phyloP scores from a whole-genome alignment of 2,329 filamentous ascomycete species.

The Lecanicillium sp. region DNA sequence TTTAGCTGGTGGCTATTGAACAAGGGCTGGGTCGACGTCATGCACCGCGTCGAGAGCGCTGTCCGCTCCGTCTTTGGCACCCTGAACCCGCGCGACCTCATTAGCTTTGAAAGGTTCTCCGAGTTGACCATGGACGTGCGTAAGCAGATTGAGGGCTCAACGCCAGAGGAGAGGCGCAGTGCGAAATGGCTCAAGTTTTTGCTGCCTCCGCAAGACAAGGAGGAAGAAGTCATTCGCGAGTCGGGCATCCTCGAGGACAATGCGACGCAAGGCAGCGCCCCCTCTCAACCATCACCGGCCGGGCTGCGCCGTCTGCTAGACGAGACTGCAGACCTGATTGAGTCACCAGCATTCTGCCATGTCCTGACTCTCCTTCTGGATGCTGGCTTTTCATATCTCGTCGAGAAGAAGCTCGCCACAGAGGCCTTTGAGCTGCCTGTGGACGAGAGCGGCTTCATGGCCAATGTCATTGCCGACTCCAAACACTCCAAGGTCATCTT shows the following conservation, averaged over 20 bases:
- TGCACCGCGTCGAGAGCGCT: slow-evolving; percentile 72
- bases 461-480: slow-evolving; percentile 44
- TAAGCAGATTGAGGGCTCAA: slow-evolving; percentile 68
- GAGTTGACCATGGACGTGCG: slow-evolving; percentile 77
- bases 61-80: slow-evolving; percentile 86
- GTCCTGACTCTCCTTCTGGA: slow-evolving; percentile 83
- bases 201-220: slow-evolving; percentile 69
- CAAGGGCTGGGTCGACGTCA: slow-evolving; percentile 75
- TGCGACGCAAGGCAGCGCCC: slow-evolving; percentile 21
- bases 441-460: slow-evolving; percentile 19
- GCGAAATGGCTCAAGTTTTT: slow-evolving; percentile 74
- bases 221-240: slow-evolving; percentile 76
- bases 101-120: slow-evolving; percentile 72
- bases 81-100: slow-evolving; percentile 79
- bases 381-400: slow-evolving; percentile 73
- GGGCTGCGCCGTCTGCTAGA: slow-evolving; percentile 79
- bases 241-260: slow-evolving; percentile 65
- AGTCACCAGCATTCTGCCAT: slow-evolving; percentile 83
- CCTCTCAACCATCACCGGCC: slow-evolving; percentile 31
- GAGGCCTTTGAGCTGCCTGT: slow-evolving; percentile 61
- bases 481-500: slow-evolving; percentile 53
- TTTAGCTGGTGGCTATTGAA: slow-evolving; percentile 99
- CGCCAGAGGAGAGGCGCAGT: slow-evolving; percentile 28
- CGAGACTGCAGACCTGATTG: slow-evolving; percentile 91
- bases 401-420: slow-evolving; percentile 72